These are phyloP conservation scores for Juncus inflexus DNA, from an alignment of 176 grass and related monocot species.

Conservation along the genomic window DNA sequence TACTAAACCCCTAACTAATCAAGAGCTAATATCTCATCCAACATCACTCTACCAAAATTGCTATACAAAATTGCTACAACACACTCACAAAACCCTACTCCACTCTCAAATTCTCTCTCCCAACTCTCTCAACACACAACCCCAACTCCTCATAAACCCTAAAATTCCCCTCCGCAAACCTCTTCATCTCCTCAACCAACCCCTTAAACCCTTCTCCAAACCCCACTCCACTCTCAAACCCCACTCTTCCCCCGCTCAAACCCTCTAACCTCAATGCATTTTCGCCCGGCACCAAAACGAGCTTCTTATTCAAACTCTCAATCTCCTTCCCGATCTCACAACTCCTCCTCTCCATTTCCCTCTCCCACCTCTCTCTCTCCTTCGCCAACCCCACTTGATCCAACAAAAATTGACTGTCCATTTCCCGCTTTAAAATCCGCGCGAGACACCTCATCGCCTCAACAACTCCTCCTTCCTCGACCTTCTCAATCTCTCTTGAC, in stretches of 20 bases:
- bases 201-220: constrained; percentile 45
- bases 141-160: constrained; percentile 54
- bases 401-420: constrained; percentile 42
- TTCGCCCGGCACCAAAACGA: constrained; percentile 39
- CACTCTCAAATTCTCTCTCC: constrained; percentile 10
- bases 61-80: constrained; percentile 23
- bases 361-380: constrained; percentile 63
- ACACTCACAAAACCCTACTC: background rate
- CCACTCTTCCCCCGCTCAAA: constrained; percentile 28
- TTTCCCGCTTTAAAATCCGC: constrained; percentile 39
- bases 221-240: constrained; percentile 31
- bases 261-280: constrained; percentile 23
- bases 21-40: too few relatives aligned
- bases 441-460: constrained; percentile 60
- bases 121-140: constrained; percentile 28
- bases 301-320: constrained; percentile 65
- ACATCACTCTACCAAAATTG: constrained; percentile 24
- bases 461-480: constrained; percentile 66
- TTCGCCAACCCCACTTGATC: constrained; percentile 41
- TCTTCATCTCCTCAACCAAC: constrained; percentile 46
- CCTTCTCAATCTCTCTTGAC: constrained; percentile 67
- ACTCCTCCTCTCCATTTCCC: constrained; percentile 47
- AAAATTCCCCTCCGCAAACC: constrained; percentile 41
- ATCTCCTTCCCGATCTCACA: constrained; percentile 59
- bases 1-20: too few relatives aligned